Percentiles rank a stretch among this genome's conserved stretches.
Evolutionary conservation across 345 rosid species (phyloP).

Genomic region (Populus alba): DNA sequence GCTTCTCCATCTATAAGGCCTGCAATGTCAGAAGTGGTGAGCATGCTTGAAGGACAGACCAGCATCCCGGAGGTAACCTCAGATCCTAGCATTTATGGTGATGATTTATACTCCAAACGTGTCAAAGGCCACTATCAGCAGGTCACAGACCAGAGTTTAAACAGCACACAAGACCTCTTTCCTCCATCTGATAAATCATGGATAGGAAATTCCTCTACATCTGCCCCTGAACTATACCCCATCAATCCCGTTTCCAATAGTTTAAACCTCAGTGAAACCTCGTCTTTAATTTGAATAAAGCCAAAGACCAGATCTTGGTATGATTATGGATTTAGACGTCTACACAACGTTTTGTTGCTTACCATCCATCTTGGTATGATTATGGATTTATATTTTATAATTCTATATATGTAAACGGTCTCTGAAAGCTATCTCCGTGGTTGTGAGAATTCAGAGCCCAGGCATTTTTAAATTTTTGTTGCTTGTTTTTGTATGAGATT

Average conservation of each 20-base stretch:
- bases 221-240: not conserved
- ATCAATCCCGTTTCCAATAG: not conserved
- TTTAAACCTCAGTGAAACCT: not conserved
- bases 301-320: not conserved
- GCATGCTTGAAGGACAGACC: conserved; percentile 34
- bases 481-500: too few relatives aligned
- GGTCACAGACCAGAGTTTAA: not conserved
- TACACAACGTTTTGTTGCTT: too few relatives aligned
- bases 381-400: too few relatives aligned
- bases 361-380: too few relatives aligned
- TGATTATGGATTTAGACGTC: too few relatives aligned
- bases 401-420: too few relatives aligned
- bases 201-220: not conserved
- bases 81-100: not conserved
- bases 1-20: too few relatives aligned
- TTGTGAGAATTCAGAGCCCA: too few relatives aligned
- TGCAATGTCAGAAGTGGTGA: conserved; percentile 32
- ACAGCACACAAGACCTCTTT: too few relatives aligned
- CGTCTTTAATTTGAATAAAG: not conserved
- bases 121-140: not conserved
- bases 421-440: too few relatives aligned
- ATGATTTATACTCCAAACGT: not conserved
- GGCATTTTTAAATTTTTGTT: too few relatives aligned
- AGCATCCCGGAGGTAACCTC: not conserved
- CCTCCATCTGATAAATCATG: not conserved